Conservation (phyloP, 2,329 filamentous ascomycete species). For the Aspergillus pseudoviridinutans region DNA sequence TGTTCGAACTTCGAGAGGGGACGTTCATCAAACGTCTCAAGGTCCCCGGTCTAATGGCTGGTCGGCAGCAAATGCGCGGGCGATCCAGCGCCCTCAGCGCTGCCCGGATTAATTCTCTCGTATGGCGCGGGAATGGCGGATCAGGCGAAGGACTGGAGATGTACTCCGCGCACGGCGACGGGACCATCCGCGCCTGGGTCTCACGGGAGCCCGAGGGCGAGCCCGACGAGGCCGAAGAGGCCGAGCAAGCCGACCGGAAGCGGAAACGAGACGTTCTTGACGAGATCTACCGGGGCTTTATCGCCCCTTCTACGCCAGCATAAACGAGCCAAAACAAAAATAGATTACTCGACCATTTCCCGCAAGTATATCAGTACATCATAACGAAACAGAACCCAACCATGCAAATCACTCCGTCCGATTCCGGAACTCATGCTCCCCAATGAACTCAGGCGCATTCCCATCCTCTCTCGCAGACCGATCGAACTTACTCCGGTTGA, state of each 20-base stretch:
- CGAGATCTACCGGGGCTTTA: slow-evolving; percentile 73
- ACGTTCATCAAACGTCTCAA: slow-evolving; percentile 66
- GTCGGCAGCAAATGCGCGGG: slow-evolving; percentile 32
- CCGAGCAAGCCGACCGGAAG: slow-evolving; percentile 51
- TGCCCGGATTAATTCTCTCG: slow-evolving; percentile 69
- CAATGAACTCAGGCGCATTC: slow-evolving; percentile 25
- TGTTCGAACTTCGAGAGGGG: slow-evolving; percentile 76
- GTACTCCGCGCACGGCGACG: slow-evolving; percentile 80
- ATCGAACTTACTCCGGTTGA: slow-evolving; percentile 37
- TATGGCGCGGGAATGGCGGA: slow-evolving; percentile 65
- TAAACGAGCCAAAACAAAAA: background rate
- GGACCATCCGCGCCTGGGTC: slow-evolving; percentile 75
- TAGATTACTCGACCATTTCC: background rate
- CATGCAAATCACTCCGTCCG: slow-evolving; percentile 15
- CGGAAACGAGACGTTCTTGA: slow-evolving; percentile 75
- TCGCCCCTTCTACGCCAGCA: slow-evolving; percentile 27
- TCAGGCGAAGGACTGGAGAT: slow-evolving; percentile 61
- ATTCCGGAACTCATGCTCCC: slow-evolving; percentile 27
- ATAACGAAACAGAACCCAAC: background rate
- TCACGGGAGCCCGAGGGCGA: slow-evolving; percentile 54
- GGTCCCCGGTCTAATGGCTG: slow-evolving; percentile 54
- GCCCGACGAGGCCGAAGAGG: slow-evolving; percentile 43
- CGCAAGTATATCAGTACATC: background rate
- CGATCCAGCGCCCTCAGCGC: slow-evolving; percentile 46
- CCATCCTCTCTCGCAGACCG: slow-evolving; percentile 35